A percentile compares a stretch with the other conserved stretches of the same genome.
phyloP scores from a whole-genome alignment of 768 basidiomycete species.

The Lentinula boryana region DNA sequence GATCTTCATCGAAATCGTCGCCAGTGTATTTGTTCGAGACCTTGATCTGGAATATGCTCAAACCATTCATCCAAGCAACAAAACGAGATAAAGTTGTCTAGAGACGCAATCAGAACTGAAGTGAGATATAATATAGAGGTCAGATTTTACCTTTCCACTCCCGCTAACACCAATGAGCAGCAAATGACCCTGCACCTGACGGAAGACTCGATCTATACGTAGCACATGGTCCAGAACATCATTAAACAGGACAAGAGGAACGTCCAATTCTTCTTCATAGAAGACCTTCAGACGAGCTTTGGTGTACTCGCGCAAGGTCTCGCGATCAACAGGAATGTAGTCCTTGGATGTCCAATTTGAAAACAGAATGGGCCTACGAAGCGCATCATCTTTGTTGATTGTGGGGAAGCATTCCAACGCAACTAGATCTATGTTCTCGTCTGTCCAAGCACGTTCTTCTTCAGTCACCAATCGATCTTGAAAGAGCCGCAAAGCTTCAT shows the following conservation, averaged over 20 bases:
- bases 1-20: conserved; percentile 97
- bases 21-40: conserved; percentile 99
- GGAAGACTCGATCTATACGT: conserved; percentile 97
- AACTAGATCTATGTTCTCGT: conserved; percentile 79
- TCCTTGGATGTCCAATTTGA: conserved; percentile 99
- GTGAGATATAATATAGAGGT: conserved; percentile 4
- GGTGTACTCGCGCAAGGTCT: conserved; percentile 89
- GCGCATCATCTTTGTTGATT: conserved; percentile 80
- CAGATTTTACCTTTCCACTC: conserved; percentile 80
- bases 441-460: conserved; percentile 92
- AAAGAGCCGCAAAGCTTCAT: conserved; percentile 95
- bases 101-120: conserved; percentile 10
- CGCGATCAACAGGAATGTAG: conserved; percentile 93
- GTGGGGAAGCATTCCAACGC: conserved; percentile 93
- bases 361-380: conserved; percentile 87
- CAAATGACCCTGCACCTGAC: conserved; percentile 95
- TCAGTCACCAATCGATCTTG: conserved; percentile 94
- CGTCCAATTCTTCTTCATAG: conserved; percentile 98
- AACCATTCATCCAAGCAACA: conserved; percentile 99
- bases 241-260: conserved; percentile 96
- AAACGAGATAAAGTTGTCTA: conserved; percentile 97
- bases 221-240: conserved; percentile 98
- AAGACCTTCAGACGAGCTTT: conserved; percentile 97
- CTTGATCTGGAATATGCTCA: conserved; percentile 99
- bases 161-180: conserved; percentile 97